Percentiles rank a stretch among this genome's conserved stretches.
Conservation (phyloP, 73 alveolate species). For the Paramecium tetraurelia region DNA sequence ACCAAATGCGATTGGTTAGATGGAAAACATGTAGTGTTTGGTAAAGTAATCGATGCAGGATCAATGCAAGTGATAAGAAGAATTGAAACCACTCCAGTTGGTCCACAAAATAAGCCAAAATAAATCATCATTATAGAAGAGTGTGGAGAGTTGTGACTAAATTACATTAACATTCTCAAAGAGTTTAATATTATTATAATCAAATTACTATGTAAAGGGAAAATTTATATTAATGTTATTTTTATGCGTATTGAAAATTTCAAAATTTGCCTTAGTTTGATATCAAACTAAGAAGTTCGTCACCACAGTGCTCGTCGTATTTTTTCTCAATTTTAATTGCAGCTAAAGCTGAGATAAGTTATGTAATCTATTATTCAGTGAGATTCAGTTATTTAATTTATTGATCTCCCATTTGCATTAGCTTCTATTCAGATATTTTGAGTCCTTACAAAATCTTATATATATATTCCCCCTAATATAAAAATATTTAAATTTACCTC, state of each 20-base stretch:
- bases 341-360: not conserved
- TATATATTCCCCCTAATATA: not conserved
- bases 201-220: not conserved
- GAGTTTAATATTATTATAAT: not conserved
- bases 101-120: slow-evolving; percentile 38
- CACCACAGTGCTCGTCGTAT: not conserved
- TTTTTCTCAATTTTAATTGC: not conserved
- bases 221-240: not conserved
- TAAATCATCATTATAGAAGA: slow-evolving; percentile 50
- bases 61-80: slow-evolving; percentile 64
- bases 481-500: not conserved
- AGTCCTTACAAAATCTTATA: not conserved
- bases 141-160: slow-evolving; percentile 60
- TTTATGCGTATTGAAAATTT: not conserved
- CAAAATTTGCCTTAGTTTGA: not conserved
- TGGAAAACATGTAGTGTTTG: slow-evolving; percentile 97
- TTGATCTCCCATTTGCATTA: not conserved
- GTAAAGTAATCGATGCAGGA: slow-evolving; percentile 79
- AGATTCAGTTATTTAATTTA: not conserved
- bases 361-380: not conserved
- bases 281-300: not conserved
- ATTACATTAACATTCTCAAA: not conserved
- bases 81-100: slow-evolving; percentile 56
- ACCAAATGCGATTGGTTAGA: slow-evolving; percentile 88
- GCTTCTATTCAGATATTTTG: not conserved